These are phyloP conservation scores for Chrysosporium keratinophilum DNA, from an alignment of 2,329 filamentous ascomycete genomes.

Conservation along the genomic window DNA sequence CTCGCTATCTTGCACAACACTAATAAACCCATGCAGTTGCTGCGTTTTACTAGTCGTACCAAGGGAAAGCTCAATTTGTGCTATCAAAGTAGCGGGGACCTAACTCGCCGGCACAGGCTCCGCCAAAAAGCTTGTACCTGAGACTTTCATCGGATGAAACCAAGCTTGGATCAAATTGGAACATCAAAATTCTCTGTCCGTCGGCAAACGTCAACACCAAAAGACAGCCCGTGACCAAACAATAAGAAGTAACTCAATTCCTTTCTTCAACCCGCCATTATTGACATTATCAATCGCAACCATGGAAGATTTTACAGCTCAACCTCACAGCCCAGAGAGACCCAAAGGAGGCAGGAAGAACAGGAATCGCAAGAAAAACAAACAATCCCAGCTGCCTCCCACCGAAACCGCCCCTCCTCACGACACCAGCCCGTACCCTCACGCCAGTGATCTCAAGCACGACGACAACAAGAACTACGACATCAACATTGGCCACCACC, in stretches of 20 bases:
- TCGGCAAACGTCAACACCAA: not conserved
- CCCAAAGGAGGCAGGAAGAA: not conserved
- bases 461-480: not conserved
- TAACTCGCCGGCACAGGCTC: not conserved
- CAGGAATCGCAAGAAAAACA: conserved; percentile 2
- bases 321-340: not conserved
- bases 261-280: not conserved
- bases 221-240: not conserved
- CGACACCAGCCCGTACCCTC: not conserved
- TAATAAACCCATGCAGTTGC: not conserved
- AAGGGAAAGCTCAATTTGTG: not conserved
- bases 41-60: no score
- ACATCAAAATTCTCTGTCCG: not conserved
- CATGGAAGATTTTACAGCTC: not conserved
- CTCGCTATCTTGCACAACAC: not conserved
- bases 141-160: not conserved
- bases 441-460: not conserved
- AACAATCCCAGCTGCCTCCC: not conserved
- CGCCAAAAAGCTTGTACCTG: not conserved
- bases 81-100: not conserved
- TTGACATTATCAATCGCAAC: not conserved
- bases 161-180: not conserved
- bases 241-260: not conserved
- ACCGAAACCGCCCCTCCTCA: not conserved
- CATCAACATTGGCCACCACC: not conserved